Percentiles rank a stretch among this genome's conserved stretches.
Conservation (phyloP, 164 flowering plant species). For the Stephania yunnanensis region DNA sequence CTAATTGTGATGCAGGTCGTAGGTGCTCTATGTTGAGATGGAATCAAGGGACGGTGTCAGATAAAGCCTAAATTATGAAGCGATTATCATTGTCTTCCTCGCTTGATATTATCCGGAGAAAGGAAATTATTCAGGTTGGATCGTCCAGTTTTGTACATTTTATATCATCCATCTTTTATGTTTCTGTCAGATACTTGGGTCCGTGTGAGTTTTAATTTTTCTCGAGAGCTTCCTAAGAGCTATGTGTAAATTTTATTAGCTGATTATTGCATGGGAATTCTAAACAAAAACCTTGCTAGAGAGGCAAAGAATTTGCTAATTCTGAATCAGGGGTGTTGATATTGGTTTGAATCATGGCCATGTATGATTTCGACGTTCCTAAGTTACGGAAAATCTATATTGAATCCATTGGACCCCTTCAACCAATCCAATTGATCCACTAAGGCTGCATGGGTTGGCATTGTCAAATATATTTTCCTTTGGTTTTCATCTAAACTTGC, state of each 20-base stretch:
- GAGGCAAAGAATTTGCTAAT: background rate
- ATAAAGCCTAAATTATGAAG: constrained; percentile 4
- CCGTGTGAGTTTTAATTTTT: background rate
- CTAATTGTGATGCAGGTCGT: constrained; percentile 4
- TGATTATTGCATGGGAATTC: background rate
- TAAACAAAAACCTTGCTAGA: background rate
- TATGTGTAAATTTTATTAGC: background rate
- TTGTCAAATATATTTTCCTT: too few relatives aligned
- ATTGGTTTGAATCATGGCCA: too few relatives aligned
- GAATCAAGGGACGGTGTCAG: background rate
- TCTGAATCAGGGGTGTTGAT: background rate
- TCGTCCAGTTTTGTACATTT: background rate
- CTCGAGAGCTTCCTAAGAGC: background rate
- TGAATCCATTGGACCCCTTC: too few relatives aligned
- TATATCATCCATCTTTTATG: background rate
- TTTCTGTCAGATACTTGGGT: background rate
- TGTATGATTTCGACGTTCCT: too few relatives aligned
- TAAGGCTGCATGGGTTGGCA: too few relatives aligned
- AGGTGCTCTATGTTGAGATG: background rate
- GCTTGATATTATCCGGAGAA: constrained; percentile 1
- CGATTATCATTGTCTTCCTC: background rate
- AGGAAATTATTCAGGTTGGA: background rate
- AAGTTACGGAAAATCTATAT: too few relatives aligned
- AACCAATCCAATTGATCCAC: too few relatives aligned
- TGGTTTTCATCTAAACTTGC: too few relatives aligned